Evolutionary conservation across 2,329 filamentous ascomycete species (phyloP).

Genomic region (Aspergillus texensis): DNA sequence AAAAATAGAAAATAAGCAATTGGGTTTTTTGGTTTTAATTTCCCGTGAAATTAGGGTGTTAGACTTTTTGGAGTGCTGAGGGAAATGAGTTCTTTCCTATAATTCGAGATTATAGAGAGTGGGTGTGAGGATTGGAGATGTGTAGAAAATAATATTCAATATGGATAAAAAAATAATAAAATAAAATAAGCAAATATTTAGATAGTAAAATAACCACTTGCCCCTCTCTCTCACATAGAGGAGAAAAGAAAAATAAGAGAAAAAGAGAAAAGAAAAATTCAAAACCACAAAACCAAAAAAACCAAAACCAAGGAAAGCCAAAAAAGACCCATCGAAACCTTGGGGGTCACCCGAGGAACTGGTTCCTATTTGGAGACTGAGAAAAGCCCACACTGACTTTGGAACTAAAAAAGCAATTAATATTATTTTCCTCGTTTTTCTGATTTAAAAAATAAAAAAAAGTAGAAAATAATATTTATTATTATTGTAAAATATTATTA

Average conservation of each 20-base stretch:
- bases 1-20: conserved; percentile 21
- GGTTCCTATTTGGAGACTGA: conserved; percentile 32
- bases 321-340: conserved; percentile 21
- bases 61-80: background rate
- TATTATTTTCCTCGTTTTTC: conserved; percentile 1
- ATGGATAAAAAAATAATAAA: conserved; percentile 7
- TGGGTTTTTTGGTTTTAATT: conserved; percentile 12
- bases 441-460: background rate
- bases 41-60: background rate
- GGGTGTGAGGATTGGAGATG: conserved; percentile 1
- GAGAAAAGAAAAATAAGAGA: conserved; percentile 13
- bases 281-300: background rate
- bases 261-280: conserved; percentile 14
- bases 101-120: conserved; percentile 5
- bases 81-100: background rate
- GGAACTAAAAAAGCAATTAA: conserved; percentile 13
- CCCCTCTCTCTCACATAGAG: background rate
- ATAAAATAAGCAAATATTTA: conserved; percentile 13
- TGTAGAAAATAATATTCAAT: conserved; percentile 7
- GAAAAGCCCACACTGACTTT: conserved; percentile 12
- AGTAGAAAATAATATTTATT: background rate
- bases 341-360: conserved; percentile 37
- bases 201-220: conserved; percentile 5
- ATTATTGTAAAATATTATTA: background rate
- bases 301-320: conserved; percentile 15